Evolutionary conservation across 306 rosid species (phyloP).

Genomic region (Acacia crassicarpa): DNA sequence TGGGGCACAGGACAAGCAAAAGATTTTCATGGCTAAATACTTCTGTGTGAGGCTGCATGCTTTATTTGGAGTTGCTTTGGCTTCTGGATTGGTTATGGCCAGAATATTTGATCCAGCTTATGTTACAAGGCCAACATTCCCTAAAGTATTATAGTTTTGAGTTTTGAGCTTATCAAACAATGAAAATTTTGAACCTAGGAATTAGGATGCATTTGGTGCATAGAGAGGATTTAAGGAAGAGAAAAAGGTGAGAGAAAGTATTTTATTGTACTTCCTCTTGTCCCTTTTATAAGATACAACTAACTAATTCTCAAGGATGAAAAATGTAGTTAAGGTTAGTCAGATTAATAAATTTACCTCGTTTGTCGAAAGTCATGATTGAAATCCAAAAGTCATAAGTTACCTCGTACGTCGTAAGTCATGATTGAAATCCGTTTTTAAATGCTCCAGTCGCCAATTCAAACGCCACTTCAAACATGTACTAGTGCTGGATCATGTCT

Average conservation of each 20-base stretch:
- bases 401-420: too few species aligned
- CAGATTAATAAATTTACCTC: too few species aligned
- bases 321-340: too few species aligned
- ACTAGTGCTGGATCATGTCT: too few species aligned
- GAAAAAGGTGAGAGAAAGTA: not conserved
- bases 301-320: too few species aligned
- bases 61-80: constrained; percentile 77
- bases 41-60: constrained; percentile 85
- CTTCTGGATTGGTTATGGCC: constrained; percentile 70
- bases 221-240: not conserved
- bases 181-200: not conserved
- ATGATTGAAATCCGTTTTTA: too few species aligned
- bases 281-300: too few species aligned
- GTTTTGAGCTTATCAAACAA: not conserved
- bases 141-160: not conserved
- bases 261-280: not conserved
- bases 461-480: too few species aligned
- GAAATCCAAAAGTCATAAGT: too few species aligned
- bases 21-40: constrained; percentile 95
- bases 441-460: too few species aligned
- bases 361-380: too few species aligned
- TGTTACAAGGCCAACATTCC: constrained; percentile 26
- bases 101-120: constrained; percentile 39
- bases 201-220: not conserved
- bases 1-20: constrained; percentile 77